These are phyloP conservation scores for Botrytis fragariae DNA, from an alignment of 2,329 filamentous ascomycete genomes.

Conservation along the genomic window DNA sequence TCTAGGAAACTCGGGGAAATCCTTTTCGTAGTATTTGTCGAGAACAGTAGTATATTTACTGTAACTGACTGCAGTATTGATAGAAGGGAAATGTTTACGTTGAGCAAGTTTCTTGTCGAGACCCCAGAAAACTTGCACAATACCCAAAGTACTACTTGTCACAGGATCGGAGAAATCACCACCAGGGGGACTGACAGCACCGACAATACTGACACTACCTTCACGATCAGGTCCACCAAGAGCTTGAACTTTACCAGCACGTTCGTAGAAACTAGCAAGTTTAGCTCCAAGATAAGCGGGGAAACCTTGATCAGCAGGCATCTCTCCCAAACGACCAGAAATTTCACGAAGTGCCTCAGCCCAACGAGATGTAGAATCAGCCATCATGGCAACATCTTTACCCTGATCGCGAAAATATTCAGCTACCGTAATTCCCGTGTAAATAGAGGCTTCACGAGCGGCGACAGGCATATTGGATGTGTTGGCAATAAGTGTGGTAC, in stretches of 20 bases:
- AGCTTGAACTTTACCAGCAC: constrained; percentile 81
- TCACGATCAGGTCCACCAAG: constrained; percentile 85
- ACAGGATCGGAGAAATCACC: constrained; percentile 99
- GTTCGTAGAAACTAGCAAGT: constrained; percentile 98
- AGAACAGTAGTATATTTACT: constrained; percentile 90
- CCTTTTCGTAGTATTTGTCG: constrained; percentile 91
- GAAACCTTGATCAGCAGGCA: constrained; percentile 99
- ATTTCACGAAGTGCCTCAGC: constrained; percentile 98
- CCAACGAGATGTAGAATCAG: constrained; percentile 96
- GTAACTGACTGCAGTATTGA: constrained; percentile 94
- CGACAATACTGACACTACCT: constrained; percentile 96
- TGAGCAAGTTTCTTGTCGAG: constrained; percentile 99
- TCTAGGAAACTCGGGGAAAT: constrained; percentile 89
- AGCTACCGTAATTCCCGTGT: constrained; percentile 56
- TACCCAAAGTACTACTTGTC: constrained; percentile 87
- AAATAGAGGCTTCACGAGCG: constrained; percentile 96
- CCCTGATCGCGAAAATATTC: constrained; percentile 98
- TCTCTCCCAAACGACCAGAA: constrained; percentile 97
- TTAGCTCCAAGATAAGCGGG: constrained; percentile 95
- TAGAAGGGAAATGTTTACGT: constrained; percentile 97
- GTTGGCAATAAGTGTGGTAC: constrained; percentile 96
- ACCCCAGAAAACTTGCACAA: constrained; percentile 99
- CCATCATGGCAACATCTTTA: constrained; percentile 99
- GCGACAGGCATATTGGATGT: constrained; percentile 99
- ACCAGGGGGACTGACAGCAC: constrained; percentile 93